phyloP scores from a whole-genome alignment of 768 basidiomycete genomes.

The Candolleomyces aberdarensis region DNA sequence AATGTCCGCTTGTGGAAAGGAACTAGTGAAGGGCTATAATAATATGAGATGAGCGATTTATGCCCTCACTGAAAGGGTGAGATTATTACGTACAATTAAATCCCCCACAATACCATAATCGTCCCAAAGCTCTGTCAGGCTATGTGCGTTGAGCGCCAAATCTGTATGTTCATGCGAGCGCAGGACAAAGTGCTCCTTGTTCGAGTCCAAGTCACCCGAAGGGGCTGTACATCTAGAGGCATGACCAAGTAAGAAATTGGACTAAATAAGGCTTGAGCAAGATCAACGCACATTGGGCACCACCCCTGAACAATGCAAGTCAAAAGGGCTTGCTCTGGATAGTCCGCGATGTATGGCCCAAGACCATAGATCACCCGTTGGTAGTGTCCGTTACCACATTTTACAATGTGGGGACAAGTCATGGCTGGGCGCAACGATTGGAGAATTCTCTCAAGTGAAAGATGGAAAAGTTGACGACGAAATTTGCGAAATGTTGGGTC shows the following conservation, averaged over 20 bases:
- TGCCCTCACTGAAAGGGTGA: no score
- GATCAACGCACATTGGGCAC: constrained; percentile 31
- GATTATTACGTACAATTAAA: no score
- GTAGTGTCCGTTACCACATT: constrained; percentile 28
- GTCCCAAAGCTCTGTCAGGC: no score
- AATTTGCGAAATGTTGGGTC: constrained; percentile 2
- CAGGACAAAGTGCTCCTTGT: not conserved
- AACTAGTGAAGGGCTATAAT: no score
- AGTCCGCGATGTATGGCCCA: constrained; percentile 37
- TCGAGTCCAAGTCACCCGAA: not conserved
- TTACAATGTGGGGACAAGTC: constrained; percentile 2
- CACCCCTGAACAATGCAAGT: constrained; percentile 31
- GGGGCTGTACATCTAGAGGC: not conserved
- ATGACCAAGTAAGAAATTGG: no score
- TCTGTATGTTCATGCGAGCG: no score
- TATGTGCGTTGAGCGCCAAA: no score
- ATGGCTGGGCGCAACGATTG: constrained; percentile 20
- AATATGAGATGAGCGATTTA: no score
- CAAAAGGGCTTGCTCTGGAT: constrained; percentile 33
- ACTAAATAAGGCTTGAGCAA: no score
- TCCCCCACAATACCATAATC: no score
- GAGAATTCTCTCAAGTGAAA: constrained; percentile 2
- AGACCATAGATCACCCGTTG: constrained; percentile 26
- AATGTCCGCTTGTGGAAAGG: no score
- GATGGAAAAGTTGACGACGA: not conserved